Percentiles rank a stretch among this genome's conserved stretches.
These are phyloP conservation scores for Rutstroemia sydowiana DNA, from an alignment of 2,329 filamentous ascomycete genomes.

Conservation along the genomic window DNA sequence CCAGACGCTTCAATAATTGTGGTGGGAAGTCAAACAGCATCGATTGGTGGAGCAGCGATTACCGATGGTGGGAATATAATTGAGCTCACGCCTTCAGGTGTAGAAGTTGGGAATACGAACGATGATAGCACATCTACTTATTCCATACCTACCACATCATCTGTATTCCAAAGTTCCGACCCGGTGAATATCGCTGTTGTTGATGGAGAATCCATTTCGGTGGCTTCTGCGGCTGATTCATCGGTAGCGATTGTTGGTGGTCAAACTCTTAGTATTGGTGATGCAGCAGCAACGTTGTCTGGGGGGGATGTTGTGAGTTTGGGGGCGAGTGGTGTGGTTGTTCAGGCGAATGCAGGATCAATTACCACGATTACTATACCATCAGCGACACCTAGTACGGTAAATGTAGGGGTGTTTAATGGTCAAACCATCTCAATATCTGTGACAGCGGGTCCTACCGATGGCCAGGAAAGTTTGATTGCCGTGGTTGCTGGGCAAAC, in stretches of 20 bases:
- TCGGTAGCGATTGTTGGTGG: constrained; percentile 5
- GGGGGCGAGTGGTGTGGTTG: constrained; percentile 8
- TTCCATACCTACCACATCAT: neutral
- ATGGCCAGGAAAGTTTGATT: neutral
- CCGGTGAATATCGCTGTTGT: neutral
- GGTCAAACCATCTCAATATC: constrained; percentile 11
- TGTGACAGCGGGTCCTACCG: constrained; percentile 2
- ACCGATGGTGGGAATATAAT: neutral
- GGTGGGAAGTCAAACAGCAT: constrained; percentile 8
- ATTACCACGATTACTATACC: neutral
- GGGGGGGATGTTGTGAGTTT: constrained; percentile 12
- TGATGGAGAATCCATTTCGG: neutral
- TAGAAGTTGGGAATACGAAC: constrained; percentile 15
- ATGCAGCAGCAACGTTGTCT: constrained; percentile 2
- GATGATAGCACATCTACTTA: neutral
- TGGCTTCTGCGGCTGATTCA: neutral
- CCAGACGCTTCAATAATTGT: constrained; percentile 4
- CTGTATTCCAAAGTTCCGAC: neutral
- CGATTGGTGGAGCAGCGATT: neutral
- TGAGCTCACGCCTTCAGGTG: constrained; percentile 3
- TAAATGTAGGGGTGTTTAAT: neutral
- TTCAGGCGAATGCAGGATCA: neutral
- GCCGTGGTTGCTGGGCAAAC: constrained; percentile 8
- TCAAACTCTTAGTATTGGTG: constrained; percentile 12
- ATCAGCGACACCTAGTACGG: neutral